A percentile compares a stretch with the other conserved stretches of the same genome.
Conservation (phyloP, 371 early-diverging fungal species). For the Mortierella sp. region DNA sequence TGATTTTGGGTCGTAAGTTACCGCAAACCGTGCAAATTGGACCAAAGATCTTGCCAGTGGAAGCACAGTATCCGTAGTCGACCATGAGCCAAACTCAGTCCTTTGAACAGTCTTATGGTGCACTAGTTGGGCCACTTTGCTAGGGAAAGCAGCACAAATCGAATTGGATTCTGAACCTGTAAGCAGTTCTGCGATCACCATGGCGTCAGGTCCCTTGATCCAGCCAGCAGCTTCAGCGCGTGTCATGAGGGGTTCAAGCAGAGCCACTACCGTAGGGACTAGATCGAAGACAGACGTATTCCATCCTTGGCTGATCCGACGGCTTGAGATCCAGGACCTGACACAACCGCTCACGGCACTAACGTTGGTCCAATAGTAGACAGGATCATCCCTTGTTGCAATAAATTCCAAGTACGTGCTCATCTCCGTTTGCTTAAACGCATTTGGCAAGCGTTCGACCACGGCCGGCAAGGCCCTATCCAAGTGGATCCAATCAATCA, state of each 20-base stretch:
- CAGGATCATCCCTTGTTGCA: slow-evolving; percentile 17
- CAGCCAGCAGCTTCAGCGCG: slow-evolving; percentile 36
- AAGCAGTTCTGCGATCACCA: slow-evolving; percentile 10
- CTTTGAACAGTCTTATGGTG: too few species aligned
- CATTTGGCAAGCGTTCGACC: background rate
- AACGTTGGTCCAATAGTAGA: slow-evolving; percentile 30
- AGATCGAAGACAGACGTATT: background rate
- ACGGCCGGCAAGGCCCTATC: slow-evolving; percentile 16
- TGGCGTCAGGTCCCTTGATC: slow-evolving; percentile 33
- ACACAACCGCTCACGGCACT: too few species aligned
- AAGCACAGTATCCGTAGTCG: too few species aligned
- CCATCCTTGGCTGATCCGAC: background rate
- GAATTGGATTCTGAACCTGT: background rate
- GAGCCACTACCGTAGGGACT: background rate
- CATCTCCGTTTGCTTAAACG: slow-evolving; percentile 24
- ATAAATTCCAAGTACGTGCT: slow-evolving; percentile 26
- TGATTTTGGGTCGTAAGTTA: too few species aligned
- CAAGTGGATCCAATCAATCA: slow-evolving; percentile 43
- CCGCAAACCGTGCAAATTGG: too few species aligned
- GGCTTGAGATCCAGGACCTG: too few species aligned
- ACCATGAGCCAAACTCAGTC: too few species aligned
- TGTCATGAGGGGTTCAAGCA: slow-evolving; percentile 21
- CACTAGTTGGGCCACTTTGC: too few species aligned
- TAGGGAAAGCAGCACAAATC: too few species aligned
- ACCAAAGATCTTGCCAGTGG: too few species aligned